phyloP scores from a whole-genome alignment of 139 green algal species.

The Chlorella vulgaris region DNA sequence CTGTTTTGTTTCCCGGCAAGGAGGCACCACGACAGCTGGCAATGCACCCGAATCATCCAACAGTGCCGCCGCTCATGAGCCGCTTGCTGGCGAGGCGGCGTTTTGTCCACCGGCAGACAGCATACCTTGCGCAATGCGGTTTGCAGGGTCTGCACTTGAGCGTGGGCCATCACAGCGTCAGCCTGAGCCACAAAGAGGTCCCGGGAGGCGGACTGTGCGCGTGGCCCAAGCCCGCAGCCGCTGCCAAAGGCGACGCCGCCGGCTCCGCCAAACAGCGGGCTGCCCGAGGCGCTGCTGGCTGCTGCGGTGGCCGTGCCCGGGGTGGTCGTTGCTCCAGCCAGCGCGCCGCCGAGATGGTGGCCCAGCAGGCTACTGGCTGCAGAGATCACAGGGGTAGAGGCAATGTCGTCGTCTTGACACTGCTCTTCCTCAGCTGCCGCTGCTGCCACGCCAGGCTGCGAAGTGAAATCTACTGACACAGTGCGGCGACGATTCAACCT shows the following conservation, averaged over 20 bases:
- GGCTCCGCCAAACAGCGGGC: background rate
- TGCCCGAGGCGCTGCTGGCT: background rate
- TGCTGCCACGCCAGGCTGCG: background rate
- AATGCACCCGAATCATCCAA: no score
- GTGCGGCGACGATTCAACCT: constrained; percentile 11
- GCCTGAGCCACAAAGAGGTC: constrained; percentile 17
- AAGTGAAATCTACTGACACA: background rate
- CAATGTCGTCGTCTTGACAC: background rate
- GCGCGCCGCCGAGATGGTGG: background rate
- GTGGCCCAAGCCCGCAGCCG: no score
- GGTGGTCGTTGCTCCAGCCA: background rate
- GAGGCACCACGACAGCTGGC: no score
- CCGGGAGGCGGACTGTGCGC: background rate
- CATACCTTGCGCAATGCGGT: background rate
- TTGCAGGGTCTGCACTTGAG: constrained; percentile 23
- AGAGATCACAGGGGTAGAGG: constrained; percentile 10
- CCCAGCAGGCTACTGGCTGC: constrained; percentile 17
- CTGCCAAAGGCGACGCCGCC: background rate
- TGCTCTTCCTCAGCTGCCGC: background rate
- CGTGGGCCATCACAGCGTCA: constrained; percentile 21
- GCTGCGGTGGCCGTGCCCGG: background rate
- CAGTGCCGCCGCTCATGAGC: no score
- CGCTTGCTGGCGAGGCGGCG: background rate
- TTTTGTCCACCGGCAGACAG: background rate
- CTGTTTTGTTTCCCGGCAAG: no score